Base-by-base conservation (phyloP, 208 protist species). In the Leishmania tarentolae region DNA sequence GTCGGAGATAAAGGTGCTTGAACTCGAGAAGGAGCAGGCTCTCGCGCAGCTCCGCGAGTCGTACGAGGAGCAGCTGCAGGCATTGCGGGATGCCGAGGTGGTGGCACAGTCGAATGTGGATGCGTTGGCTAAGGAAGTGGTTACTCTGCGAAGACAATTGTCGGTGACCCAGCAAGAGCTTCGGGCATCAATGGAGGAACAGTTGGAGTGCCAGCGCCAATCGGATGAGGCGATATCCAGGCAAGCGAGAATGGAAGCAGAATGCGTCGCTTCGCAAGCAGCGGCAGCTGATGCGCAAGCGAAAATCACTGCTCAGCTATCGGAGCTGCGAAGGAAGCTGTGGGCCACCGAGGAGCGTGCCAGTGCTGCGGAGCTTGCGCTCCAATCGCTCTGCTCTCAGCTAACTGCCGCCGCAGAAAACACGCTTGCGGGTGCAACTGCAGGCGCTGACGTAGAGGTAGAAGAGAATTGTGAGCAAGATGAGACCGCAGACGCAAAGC, bases 341-440 rank as follows among this genome's bases (percentile, higher is more conserved):
- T 84, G 74, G 53, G 57, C 9, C 6, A 52, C 82, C 15, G 79
- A 78, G 75, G 82, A 86, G 59, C 66, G 82, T 8, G 76, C 80
- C 0, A 63, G 77, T 0, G 71, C 81, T 17, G 78, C 86, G 8
- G 65, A 84, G 53, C 68, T 74, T 9, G 81, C 82, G 4, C 74
- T 88, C n/a, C 73, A 71, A 21, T 57, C 61, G 1, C 42, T 86
- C 31, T 79, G 82, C 46, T 44, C 70, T 21, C 75, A 85, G 71
- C 76, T 85, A 13, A 37, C 57, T 47, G 15, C 59, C 24, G 59
- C 59, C 28, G 59, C 53, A 0, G 56, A 46, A 28, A 53, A 7
- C 28, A 44, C 24, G 11, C 0, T 35, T 59, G 50, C 40, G 47
- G 57, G 17, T 71, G 69, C 69, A 65, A 28, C n/a, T 71, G 69